A percentile compares a stretch with the other conserved stretches of the same genome.
phyloP scores from a whole-genome alignment of 495 filamentous ascomycete species.

The Cryomyces minteri region DNA sequence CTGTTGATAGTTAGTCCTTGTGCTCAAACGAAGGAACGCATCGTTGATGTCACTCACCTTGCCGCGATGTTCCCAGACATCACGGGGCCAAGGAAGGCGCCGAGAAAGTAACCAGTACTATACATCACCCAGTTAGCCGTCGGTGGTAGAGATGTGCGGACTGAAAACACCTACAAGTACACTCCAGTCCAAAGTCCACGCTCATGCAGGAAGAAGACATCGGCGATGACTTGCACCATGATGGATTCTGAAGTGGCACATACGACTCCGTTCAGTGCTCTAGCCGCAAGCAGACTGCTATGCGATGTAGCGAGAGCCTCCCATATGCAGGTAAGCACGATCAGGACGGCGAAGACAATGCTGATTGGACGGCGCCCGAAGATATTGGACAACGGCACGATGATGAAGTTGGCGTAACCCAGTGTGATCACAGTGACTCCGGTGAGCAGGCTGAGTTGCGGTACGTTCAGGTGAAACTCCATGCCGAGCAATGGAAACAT shows the following conservation, averaged over 20 bases:
- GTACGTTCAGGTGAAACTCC: slow-evolving; percentile 29
- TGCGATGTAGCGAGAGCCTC: slow-evolving; percentile 34
- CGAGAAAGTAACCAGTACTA: slow-evolving; percentile 20
- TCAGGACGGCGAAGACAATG: slow-evolving; percentile 30
- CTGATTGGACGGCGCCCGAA: slow-evolving; percentile 35
- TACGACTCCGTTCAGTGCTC: slow-evolving; percentile 35
- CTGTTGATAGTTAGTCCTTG: background rate
- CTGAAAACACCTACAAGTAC: slow-evolving; percentile 32
- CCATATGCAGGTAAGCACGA: slow-evolving; percentile 35
- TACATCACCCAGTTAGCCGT: background rate
- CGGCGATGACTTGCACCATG: slow-evolving; percentile 39
- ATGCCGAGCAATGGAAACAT: slow-evolving; percentile 32
- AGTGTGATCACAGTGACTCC: slow-evolving; percentile 35
- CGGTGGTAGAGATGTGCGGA: slow-evolving; percentile 11
- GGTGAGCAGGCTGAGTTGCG: slow-evolving; percentile 26
- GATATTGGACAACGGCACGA: slow-evolving; percentile 33
- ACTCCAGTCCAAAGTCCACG: slow-evolving; percentile 37
- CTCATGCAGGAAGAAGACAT: slow-evolving; percentile 44
- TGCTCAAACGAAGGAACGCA: too few species aligned
- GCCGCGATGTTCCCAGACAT: slow-evolving; percentile 33
- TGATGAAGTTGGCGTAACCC: slow-evolving; percentile 39
- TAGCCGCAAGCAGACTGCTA: slow-evolving; percentile 35
- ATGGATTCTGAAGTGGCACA: slow-evolving; percentile 33
- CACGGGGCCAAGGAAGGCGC: slow-evolving; percentile 29
- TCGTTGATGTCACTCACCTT: too few species aligned